These are phyloP conservation scores for Wickerhamomyces silvicola DNA, from an alignment of 805 yeast genomes.

Conservation along the genomic window DNA sequence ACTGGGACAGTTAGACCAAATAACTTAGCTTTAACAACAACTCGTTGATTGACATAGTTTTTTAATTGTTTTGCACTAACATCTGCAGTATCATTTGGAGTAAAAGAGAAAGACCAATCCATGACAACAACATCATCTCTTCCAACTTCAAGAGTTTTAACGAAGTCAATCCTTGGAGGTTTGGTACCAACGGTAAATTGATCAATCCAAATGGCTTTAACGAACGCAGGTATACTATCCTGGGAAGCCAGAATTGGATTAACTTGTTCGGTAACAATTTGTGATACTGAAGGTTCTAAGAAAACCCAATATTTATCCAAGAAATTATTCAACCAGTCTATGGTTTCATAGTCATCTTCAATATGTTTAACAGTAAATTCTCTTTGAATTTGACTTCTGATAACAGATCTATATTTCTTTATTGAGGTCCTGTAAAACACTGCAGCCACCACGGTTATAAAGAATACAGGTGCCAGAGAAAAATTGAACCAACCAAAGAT, in stretches of 20 bases:
- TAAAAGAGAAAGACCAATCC: conserved; percentile 94
- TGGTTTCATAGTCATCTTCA: conserved; percentile 84
- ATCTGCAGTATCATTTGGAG: conserved; percentile 86
- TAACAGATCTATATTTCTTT: conserved; percentile 64
- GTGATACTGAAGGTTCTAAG: conserved; percentile 84
- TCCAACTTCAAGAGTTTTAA: conserved; percentile 87
- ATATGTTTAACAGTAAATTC: conserved; percentile 75
- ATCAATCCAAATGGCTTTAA: conserved; percentile 80
- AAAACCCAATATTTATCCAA: conserved; percentile 88
- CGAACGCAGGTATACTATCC: conserved; percentile 73
- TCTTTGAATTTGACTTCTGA: conserved; percentile 79
- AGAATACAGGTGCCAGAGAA: conserved; percentile 74
- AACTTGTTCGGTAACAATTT: conserved; percentile 76
- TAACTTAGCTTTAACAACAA: conserved; percentile 69
- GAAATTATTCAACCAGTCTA: conserved; percentile 93
- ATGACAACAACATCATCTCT: conserved; percentile 89
- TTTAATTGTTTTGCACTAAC: conserved; percentile 78
- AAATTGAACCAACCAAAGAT: conserved; percentile 70
- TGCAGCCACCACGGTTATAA: conserved; percentile 56
- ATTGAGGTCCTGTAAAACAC: conserved; percentile 78
- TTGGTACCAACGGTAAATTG: conserved; percentile 90
- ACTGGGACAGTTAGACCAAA: conserved; percentile 83
- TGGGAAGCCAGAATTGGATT: conserved; percentile 77
- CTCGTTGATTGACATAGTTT: conserved; percentile 75
- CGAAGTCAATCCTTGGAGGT: conserved; percentile 89